Evolutionary conservation across 192 early-diverging fungal genomes (phyloP).

Genomic region (Thamnidium elegans): DNA sequence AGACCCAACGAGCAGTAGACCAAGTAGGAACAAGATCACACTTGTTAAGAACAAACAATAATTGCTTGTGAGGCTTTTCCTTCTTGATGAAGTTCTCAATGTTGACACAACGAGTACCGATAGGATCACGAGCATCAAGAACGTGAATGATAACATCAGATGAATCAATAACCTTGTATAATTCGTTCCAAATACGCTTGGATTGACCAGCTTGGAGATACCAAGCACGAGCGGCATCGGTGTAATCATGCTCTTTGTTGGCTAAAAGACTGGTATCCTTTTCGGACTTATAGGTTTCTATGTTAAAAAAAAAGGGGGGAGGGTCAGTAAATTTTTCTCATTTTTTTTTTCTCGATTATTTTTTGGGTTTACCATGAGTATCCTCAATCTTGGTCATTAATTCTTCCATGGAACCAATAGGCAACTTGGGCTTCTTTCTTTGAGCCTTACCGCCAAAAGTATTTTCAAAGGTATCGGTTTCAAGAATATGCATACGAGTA

Average conservation of each 20-base stretch:
- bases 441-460: conserved; percentile 96
- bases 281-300: conserved; percentile 33
- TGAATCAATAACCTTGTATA: conserved; percentile 98
- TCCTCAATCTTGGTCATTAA: conserved; percentile 69
- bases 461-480: conserved; percentile 87
- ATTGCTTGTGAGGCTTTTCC: conserved; percentile 93
- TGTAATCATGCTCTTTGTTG: conserved; percentile 70
- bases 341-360: conserved; percentile 9
- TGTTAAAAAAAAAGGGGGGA: conserved; percentile 14
- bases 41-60: conserved; percentile 97
- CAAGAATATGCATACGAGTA: conserved; percentile 86
- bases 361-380: conserved; percentile 48
- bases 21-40: conserved; percentile 98
- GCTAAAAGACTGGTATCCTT: conserved; percentile 75
- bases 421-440: conserved; percentile 91
- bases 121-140: conserved; percentile 96
- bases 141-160: conserved; percentile 96
- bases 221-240: conserved; percentile 78
- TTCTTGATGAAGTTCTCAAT: conserved; percentile 91
- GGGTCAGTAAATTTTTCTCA: not conserved
- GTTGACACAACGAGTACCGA: conserved; percentile 90
- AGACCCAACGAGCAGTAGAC: conserved; percentile 97
- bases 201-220: conserved; percentile 93
- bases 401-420: conserved; percentile 72
- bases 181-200: conserved; percentile 97